A percentile compares a stretch with the other conserved stretches of the same genome.
Evolutionary conservation across 306 rosid genomes (phyloP).

Genomic region (Phaseolus lunatus): DNA sequence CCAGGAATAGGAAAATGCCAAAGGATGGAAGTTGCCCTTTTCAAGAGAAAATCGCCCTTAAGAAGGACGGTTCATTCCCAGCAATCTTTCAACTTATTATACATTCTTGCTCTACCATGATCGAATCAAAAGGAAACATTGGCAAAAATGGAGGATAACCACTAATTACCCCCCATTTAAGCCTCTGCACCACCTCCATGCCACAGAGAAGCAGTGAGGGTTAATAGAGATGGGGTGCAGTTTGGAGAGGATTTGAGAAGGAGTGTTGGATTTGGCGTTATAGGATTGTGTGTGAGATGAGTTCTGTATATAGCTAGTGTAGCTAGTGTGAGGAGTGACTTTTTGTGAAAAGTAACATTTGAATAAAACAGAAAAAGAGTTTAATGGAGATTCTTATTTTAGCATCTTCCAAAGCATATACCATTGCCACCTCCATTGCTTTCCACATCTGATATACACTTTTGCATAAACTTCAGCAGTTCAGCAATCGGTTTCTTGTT

Average conservation of each 20-base stretch:
- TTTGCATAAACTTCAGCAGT: conserved; percentile 12
- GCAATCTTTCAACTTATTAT: conserved; percentile 34
- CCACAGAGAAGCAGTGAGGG: conserved; percentile 20
- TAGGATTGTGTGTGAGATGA: conserved; percentile 64
- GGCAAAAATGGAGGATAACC: conserved; percentile 27
- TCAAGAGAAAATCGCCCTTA: conserved; percentile 55
- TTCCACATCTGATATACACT: conserved; percentile 56
- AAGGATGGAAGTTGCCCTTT: conserved; percentile 94
- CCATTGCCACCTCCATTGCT: conserved; percentile 59
- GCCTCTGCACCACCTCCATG: conserved; percentile 41
- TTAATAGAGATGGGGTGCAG: no score
- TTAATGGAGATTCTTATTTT: conserved; percentile 46
- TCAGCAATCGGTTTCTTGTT: background rate
- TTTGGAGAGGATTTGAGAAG: conserved; percentile 60
- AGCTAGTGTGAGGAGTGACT: conserved; percentile 48
- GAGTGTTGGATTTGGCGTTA: conserved; percentile 58
- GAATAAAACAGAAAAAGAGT: conserved; percentile 45
- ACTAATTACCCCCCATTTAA: conserved; percentile 22
- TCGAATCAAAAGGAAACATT: conserved; percentile 4
- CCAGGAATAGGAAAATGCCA: conserved; percentile 72
- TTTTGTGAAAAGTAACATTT: conserved; percentile 38
- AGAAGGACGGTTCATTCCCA: conserved; percentile 54
- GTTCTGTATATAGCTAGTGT: conserved; percentile 41
- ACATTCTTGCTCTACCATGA: conserved; percentile 27
- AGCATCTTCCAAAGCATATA: conserved; percentile 89